Percentiles rank a stretch among this genome's conserved stretches.
These are phyloP conservation scores for Lactarius akahatsu DNA, from an alignment of 768 basidiomycete species.

Conservation along the genomic window DNA sequence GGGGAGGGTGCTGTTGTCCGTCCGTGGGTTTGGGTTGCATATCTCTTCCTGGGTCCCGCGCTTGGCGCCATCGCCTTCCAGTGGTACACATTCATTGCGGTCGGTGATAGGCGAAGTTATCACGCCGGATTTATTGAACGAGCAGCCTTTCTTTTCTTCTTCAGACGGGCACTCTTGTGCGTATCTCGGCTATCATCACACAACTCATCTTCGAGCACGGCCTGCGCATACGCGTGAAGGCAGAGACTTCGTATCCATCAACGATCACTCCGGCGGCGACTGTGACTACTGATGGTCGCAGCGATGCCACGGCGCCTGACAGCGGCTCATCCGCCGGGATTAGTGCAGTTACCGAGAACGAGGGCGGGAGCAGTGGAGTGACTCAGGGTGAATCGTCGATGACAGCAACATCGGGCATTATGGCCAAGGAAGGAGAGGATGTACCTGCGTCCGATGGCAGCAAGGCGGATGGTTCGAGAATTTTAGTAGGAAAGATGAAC, in stretches of 20 bases:
- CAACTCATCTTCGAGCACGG: constrained; percentile 58
- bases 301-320: constrained; percentile 29
- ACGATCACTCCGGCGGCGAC: constrained; percentile 24
- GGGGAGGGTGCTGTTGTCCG: constrained; percentile 49
- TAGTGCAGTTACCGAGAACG: background rate
- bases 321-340: constrained; percentile 29
- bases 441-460: background rate
- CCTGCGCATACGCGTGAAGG: constrained; percentile 51
- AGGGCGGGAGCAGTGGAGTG: constrained; percentile 22
- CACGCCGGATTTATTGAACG: background rate
- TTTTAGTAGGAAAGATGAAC: constrained; percentile 73
- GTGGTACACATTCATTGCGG: constrained; percentile 47
- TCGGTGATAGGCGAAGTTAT: constrained; percentile 21
- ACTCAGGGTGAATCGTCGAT: constrained; percentile 7
- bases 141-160: background rate
- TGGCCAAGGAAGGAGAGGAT: constrained; percentile 24
- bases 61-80: constrained; percentile 47
- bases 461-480: constrained; percentile 34
- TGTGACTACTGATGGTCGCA: constrained; percentile 29
- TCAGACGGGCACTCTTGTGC: constrained; percentile 41
- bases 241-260: constrained; percentile 35
- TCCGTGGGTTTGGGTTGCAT: constrained; percentile 69
- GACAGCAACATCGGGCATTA: constrained; percentile 21
- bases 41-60: constrained; percentile 50
- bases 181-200: constrained; percentile 47